Percentiles rank a stretch among this genome's conserved stretches.
Conservation (phyloP, 257 asterid genomes). For the Vinca minor region DNA sequence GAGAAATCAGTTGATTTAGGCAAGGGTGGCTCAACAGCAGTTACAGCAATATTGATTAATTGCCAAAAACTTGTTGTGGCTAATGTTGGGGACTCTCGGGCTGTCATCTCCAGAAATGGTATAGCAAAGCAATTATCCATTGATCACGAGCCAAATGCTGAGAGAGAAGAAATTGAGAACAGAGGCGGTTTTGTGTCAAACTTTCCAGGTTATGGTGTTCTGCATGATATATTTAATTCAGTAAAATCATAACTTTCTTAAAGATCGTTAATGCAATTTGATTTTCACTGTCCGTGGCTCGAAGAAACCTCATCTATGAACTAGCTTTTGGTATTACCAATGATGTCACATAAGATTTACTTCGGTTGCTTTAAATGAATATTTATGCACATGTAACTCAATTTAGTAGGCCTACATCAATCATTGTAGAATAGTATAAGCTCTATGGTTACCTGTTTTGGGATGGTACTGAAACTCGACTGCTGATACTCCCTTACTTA, state of each 20-base stretch:
- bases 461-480: background rate
- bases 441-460: background rate
- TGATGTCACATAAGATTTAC: background rate
- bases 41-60: constrained; percentile 75
- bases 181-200: constrained; percentile 76
- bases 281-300: background rate
- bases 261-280: background rate
- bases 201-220: constrained; percentile 61
- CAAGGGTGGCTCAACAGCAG: constrained; percentile 93
- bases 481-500: background rate
- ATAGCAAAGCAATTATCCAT: constrained; percentile 74
- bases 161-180: constrained; percentile 60
- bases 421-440: background rate
- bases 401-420: background rate
- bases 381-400: too few species aligned
- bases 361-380: background rate
- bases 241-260: background rate
- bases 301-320: background rate
- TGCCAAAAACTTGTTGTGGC: constrained; percentile 82
- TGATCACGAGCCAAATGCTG: constrained; percentile 78
- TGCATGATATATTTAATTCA: background rate
- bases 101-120: constrained; percentile 72
- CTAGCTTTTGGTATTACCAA: background rate
- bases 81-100: constrained; percentile 94
- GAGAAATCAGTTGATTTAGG: constrained; percentile 72